Base-by-base conservation (phyloP, 2,329 filamentous ascomycete species). In the Diaporthe ampelina region DNA sequence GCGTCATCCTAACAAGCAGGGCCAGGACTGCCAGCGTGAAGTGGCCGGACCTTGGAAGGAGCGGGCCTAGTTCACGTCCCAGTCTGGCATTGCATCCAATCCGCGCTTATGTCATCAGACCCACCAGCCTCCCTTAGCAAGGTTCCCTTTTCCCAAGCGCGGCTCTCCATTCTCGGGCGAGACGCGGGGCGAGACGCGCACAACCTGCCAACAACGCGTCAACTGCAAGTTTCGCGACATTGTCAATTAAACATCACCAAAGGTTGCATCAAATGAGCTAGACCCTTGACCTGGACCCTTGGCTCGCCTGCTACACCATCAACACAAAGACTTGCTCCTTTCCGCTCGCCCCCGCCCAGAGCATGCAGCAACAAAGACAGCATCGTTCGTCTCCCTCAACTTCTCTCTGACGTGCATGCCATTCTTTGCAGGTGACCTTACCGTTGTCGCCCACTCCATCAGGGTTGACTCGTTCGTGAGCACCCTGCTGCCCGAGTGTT, bases 161-260 rank as follows among this genome's bases (percentile, higher is more conserved):
- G 61, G 61, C 61, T 50, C 61, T 21, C 61, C 61, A 32, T 67
- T 67, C 45, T 37, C 45, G 21, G 21, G 29, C 63, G 19, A 11
- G 45, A 67, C 45, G 61, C 61, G 61, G 61, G 61, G 61, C 45
- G 61, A 67, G 63, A 67, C 63, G 63, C 63, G 63, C 63, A 67
- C 45, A 67, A 67, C 63, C 32, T 67, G 63, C 63, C 19, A 43
- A 52, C 63, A 26, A 67, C 68, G 68, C 56, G 68, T 70, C 68
- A 5, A 50, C 69, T 61, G n/a, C 40, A 61, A 52, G 56, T 63
- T 45, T 72, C 69, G 69, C 69, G 69, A 72, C 69, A 32, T 26
- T 32, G 57, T 71, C 57, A 71, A 71, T 40, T 48, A 61, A 71
- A 32, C 69, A n/a, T 32, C 43, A 35, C 56, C 56, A 71, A 15